Conservation (phyloP, 768 basidiomycete genomes). For the Cyathus striatus region DNA sequence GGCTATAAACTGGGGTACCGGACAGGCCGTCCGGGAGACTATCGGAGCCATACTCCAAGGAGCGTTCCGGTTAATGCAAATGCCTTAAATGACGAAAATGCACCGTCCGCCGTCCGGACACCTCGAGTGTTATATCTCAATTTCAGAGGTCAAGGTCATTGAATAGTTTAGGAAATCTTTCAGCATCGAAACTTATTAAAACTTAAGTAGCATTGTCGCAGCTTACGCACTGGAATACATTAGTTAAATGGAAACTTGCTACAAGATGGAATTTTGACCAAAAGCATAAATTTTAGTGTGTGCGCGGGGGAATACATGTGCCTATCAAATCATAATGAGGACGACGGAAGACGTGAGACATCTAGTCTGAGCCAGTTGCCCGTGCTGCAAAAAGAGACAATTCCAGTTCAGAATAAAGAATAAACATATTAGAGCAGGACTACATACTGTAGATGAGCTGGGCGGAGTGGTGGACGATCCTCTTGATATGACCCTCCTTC, state of each 20-base stretch:
- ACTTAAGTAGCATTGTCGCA: too few species aligned
- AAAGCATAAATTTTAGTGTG: constrained; percentile 28
- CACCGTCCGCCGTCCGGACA: too few species aligned
- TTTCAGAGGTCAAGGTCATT: too few species aligned
- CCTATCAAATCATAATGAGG: constrained; percentile 28
- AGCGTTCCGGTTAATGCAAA: too few species aligned
- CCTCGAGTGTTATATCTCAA: too few species aligned
- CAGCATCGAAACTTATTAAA: too few species aligned
- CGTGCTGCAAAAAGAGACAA: constrained; percentile 30
- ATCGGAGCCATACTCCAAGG: too few species aligned
- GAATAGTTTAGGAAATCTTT: too few species aligned
- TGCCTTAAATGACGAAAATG: too few species aligned
- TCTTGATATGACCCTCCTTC: constrained; percentile 92
- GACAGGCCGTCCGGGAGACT: not conserved
- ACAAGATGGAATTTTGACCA: constrained; percentile 8
- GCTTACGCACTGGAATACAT: constrained; percentile 3
- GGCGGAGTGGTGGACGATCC: constrained; percentile 90
- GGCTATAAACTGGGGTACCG: not conserved
- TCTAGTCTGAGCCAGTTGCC: constrained; percentile 45
- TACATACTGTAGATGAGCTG: constrained; percentile 97
- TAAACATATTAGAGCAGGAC: too few species aligned
- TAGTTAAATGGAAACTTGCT: not conserved
- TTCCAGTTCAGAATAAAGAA: not conserved
- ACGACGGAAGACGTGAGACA: constrained; percentile 12
- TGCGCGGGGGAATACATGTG: constrained; percentile 29